These are phyloP conservation scores for Blastocrithidia nonstop DNA, from an alignment of 208 protist genomes.

Conservation along the genomic window DNA sequence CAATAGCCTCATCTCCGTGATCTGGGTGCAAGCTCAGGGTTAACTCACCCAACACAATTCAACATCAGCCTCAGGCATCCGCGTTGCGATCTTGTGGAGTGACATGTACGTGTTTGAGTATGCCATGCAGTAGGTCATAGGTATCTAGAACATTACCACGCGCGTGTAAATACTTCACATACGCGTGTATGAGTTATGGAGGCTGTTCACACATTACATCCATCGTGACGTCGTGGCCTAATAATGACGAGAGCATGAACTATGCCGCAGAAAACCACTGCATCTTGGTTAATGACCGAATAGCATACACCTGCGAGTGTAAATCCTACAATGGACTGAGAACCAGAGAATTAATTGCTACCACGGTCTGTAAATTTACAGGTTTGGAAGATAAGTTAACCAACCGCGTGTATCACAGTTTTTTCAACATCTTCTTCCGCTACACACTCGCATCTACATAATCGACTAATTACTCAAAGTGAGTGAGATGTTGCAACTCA, in stretches of 20 bases:
- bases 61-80: conserved; percentile 67
- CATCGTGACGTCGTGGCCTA: conserved; percentile 14
- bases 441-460: conserved; percentile 75
- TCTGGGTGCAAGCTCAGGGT: conserved; percentile 70
- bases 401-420: conserved; percentile 85
- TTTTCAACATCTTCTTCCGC: conserved; percentile 33
- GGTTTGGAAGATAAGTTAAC: conserved; percentile 77
- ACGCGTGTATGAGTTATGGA: conserved; percentile 78
- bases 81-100: conserved; percentile 15
- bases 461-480: conserved; percentile 97
- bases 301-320: conserved; percentile 92
- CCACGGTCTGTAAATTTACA: conserved; percentile 86
- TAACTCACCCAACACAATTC: conserved; percentile 79
- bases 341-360: conserved; percentile 93
- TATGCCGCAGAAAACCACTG: conserved; percentile 63
- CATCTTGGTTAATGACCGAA: conserved; percentile 69
- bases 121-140: conserved; percentile 40
- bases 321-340: conserved; percentile 84
- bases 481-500: conserved; percentile 93
- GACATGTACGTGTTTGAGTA: conserved; percentile 37
- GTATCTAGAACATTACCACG: conserved; percentile 42
- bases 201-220: conserved; percentile 38
- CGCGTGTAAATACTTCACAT: conserved; percentile 58
- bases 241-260: conserved; percentile 44
- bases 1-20: conserved; percentile 60